A percentile compares a stretch with the other conserved stretches of the same genome.
Evolutionary conservation across 1,139 yeast species (phyloP).

Genomic region (Lodderomyces beijingensis): DNA sequence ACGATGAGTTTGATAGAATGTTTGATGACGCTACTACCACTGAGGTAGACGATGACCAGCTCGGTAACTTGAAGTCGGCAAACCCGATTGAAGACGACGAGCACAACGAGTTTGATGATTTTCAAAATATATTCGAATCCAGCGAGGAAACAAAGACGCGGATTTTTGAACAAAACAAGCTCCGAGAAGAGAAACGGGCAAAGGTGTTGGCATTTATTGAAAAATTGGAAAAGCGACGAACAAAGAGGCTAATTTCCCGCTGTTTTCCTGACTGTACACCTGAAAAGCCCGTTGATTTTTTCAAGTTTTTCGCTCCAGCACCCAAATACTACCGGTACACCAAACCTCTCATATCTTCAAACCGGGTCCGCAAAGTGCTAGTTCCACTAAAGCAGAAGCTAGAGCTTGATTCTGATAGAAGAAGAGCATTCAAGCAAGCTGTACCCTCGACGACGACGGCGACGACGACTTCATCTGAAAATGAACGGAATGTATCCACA

Average conservation of each 20-base stretch:
- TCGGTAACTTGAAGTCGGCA: too few species aligned
- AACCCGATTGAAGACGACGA: constrained; percentile 10
- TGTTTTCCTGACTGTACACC: constrained; percentile 64
- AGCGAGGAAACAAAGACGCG: constrained; percentile 15
- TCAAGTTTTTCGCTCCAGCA: constrained; percentile 59
- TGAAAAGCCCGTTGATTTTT: constrained; percentile 59
- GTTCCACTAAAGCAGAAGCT: constrained; percentile 54
- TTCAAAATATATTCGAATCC: constrained; percentile 31
- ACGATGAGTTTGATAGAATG: constrained; percentile 46
- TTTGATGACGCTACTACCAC: constrained; percentile 39
- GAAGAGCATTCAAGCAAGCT: constrained; percentile 36
- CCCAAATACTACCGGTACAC: constrained; percentile 53
- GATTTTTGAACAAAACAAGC: constrained; percentile 20
- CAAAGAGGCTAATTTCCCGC: constrained; percentile 33
- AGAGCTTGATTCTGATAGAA: constrained; percentile 46
- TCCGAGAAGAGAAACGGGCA: constrained; percentile 19
- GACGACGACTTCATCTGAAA: constrained; percentile 1
- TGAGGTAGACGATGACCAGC: constrained; percentile 14
- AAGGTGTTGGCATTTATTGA: constrained; percentile 26
- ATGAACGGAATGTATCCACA: constrained; percentile 12
- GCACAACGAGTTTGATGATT: constrained; percentile 25
- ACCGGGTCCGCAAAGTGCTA: constrained; percentile 46
- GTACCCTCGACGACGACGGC: neutral
- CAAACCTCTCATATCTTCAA: constrained; percentile 43
- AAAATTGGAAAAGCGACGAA: constrained; percentile 31